These are phyloP conservation scores for Termitomyces sp. DNA, from an alignment of 768 basidiomycete genomes.

Conservation along the genomic window DNA sequence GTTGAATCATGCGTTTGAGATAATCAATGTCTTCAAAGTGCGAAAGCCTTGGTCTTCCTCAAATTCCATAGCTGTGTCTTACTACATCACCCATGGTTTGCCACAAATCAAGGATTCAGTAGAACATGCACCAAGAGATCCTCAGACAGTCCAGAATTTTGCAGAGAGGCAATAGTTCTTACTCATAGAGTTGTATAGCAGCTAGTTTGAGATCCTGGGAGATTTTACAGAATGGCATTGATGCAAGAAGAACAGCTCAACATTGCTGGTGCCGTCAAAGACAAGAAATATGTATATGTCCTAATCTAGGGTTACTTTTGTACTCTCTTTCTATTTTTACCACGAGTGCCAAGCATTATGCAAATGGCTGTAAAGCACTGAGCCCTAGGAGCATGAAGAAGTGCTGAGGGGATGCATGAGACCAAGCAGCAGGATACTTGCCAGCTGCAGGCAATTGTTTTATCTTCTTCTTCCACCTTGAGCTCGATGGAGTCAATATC, in stretches of 20 bases:
- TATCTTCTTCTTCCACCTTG: too few relatives aligned
- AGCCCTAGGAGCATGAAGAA: too few relatives aligned
- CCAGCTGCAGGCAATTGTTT: too few relatives aligned
- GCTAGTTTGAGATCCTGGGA: neutral
- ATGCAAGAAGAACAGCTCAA: too few relatives aligned
- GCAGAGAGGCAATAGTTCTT: neutral
- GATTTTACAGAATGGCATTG: neutral
- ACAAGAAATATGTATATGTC: neutral
- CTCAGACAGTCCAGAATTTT: neutral
- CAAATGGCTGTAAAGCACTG: neutral
- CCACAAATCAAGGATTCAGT: neutral
- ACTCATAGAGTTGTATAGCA: neutral
- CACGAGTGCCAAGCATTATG: neutral
- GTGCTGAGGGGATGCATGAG: too few relatives aligned
- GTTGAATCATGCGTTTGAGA: too few relatives aligned
- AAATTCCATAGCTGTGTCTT: too few relatives aligned
- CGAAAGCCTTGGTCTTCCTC: too few relatives aligned
- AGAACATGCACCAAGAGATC: conserved; percentile 1
- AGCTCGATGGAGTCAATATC: too few relatives aligned
- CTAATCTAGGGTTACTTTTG: neutral
- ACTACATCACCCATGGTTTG: neutral
- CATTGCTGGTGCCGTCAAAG: too few relatives aligned
- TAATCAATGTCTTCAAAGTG: too few relatives aligned
- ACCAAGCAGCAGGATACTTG: too few relatives aligned
- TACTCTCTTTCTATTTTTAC: neutral